Evolutionary conservation across 768 basidiomycete genomes (phyloP).

Genomic region (Clathrus columnatus): DNA sequence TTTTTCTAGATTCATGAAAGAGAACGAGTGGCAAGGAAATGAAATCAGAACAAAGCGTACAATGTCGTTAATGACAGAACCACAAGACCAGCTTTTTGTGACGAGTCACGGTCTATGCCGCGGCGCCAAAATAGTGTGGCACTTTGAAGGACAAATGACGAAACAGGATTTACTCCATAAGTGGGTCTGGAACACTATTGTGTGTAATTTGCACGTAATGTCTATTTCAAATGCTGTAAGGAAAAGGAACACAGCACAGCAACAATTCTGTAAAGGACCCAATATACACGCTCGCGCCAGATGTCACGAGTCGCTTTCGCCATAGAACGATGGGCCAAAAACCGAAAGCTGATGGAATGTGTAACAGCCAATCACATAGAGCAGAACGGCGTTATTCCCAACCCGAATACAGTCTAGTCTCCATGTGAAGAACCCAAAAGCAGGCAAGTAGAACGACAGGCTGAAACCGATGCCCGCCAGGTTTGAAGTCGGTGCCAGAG

Average conservation of each 20-base stretch:
- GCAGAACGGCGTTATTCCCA: background rate
- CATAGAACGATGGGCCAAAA: background rate
- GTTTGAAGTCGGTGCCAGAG: background rate
- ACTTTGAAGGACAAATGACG: background rate
- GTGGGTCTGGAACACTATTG: background rate
- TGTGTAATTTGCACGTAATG: background rate
- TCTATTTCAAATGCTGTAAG: background rate
- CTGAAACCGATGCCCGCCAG: background rate
- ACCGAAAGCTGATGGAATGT: background rate
- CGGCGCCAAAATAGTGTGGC: background rate
- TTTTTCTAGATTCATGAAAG: background rate
- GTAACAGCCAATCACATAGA: background rate
- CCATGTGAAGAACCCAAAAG: background rate
- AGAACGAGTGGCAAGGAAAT: background rate
- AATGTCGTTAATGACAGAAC: background rate
- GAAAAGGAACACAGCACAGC: background rate
- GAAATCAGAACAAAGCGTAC: background rate
- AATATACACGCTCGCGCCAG: background rate
- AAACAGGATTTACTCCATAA: background rate
- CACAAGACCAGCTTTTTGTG: background rate
- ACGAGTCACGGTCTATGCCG: background rate
- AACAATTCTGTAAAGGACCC: background rate
- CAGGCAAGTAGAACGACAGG: background rate
- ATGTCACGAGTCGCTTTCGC: background rate
- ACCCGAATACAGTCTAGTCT: no score